Evolutionary conservation across 768 basidiomycete genomes (phyloP), one percentile per base, ranked within the genome.

Genomic region (Nidularia sp.): DNA sequence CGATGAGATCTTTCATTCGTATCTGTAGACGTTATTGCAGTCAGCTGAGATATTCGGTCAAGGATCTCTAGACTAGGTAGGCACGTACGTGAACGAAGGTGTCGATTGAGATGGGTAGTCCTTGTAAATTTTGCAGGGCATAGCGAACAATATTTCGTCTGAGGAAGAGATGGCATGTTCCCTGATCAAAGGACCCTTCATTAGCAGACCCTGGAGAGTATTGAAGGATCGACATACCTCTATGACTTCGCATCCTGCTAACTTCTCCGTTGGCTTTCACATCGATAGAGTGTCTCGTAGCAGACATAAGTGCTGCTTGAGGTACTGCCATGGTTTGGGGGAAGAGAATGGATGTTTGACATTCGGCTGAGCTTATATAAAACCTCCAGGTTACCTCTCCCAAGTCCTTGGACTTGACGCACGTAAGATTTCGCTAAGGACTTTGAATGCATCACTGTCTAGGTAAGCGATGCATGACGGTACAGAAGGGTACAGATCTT

Each of bases 81-180:
- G 22, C 8, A 73, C 85, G 50, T 63, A 88, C 86, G 86, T 56
- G 85, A 86, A 44, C 85, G 81, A 50, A 88, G 62, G 61, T 88
- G 86, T 12, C 86, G 77, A 64, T 87, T 86, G 46, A 89, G 73
- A 64, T 89, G 86, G 0, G 86, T 88, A 0, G 82, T 86, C 35
- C 86, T 74, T 3, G 86, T 88, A 62, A 88, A 89, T 60, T 84
- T 86, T 2, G 86, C 85, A 1, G 84, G 84, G 58, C 86, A 89
- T 34, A 82, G 68, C 8, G 79, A 75, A 59, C 86, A 88, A 45
- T 79, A 73, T 62, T 88, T 86, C 13, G 79, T 86, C 66, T 88
- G 85, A 1, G 86, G 86, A n/a, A 88, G 74, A 44, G 75, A 75
- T 29, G 86, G 86, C 62, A 83, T 75, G 62, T 88, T 88, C 52